These are phyloP conservation scores for Phaeosphaeria sp. DNA, from an alignment of 2,329 filamentous ascomycete species.

Conservation along the genomic window DNA sequence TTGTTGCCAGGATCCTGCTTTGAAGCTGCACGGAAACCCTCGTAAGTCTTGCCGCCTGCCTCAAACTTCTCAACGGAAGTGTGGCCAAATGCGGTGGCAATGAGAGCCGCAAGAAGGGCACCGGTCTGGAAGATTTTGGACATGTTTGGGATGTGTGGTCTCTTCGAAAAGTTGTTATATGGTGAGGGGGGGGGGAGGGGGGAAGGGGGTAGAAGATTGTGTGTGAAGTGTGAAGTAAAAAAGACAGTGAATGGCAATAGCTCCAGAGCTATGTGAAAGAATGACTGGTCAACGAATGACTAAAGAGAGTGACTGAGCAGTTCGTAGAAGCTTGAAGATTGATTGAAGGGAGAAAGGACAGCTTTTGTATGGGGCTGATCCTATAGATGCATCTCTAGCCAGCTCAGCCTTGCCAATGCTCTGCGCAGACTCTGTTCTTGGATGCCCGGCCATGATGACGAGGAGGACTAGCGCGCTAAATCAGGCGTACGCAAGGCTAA, in stretches of 20 bases:
- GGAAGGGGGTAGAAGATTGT: slow-evolving; percentile 4
- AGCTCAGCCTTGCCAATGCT: slow-evolving; percentile 12
- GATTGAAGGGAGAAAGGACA: slow-evolving; percentile 7
- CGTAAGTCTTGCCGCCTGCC: slow-evolving; percentile 36
- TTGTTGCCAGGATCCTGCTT: slow-evolving; percentile 33
- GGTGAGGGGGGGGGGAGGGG: neutral
- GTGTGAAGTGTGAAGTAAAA: slow-evolving; percentile 18
- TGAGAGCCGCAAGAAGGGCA: slow-evolving; percentile 34
- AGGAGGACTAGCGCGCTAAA: slow-evolving; percentile 21
- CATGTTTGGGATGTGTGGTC: slow-evolving; percentile 19
- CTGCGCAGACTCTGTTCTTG: slow-evolving; percentile 9
- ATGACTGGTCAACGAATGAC: slow-evolving; percentile 34
- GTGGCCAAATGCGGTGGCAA: slow-evolving; percentile 32
- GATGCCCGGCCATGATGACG: slow-evolving; percentile 14
- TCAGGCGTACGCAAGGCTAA: slow-evolving; percentile 21
- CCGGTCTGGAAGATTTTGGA: slow-evolving; percentile 37
- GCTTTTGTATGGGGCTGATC: slow-evolving; percentile 23
- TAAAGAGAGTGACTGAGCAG: slow-evolving; percentile 28
- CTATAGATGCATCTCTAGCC: slow-evolving; percentile 12
- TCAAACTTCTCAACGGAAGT: slow-evolving; percentile 36
- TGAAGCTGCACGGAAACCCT: slow-evolving; percentile 32
- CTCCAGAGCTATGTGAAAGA: slow-evolving; percentile 42
- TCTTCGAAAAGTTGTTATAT: slow-evolving; percentile 7
- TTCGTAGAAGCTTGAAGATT: slow-evolving; percentile 11
- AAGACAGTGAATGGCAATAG: slow-evolving; percentile 26